Conservation (phyloP, 2,329 filamentous ascomycete genomes). For the Botrytis galanthina region DNA sequence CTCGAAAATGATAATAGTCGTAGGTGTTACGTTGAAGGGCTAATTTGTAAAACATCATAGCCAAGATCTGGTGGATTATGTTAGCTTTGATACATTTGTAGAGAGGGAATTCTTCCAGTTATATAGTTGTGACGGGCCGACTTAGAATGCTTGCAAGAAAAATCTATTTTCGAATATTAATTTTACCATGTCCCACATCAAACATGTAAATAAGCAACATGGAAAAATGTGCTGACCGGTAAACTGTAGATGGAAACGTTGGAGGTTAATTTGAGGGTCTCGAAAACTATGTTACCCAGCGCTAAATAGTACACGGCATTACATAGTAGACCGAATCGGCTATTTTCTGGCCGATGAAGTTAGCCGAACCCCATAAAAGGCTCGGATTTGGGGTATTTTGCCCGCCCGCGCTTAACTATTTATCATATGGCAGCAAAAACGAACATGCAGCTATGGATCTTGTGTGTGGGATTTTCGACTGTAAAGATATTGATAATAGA, state of each 20-base stretch:
- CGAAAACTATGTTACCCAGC: rapidly evolving
- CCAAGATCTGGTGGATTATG: not conserved
- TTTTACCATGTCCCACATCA: not conserved
- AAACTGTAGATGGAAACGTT: not conserved
- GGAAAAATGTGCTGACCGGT: not conserved
- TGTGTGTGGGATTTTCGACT: too few species aligned
- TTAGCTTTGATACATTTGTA: rapidly evolving
- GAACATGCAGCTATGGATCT: not conserved
- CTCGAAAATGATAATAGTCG: not conserved
- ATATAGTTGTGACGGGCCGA: not conserved
- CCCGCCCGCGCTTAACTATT: not conserved
- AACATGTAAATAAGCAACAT: not conserved
- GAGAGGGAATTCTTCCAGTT: not conserved
- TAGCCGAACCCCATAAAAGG: not conserved
- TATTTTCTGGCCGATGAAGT: not conserved
- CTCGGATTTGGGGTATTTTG: not conserved
- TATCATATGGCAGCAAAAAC: not conserved
- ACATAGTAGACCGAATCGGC: not conserved
- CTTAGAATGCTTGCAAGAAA: not conserved
- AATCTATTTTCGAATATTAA: too few species aligned
- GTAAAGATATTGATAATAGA: not conserved
- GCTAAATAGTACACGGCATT: not conserved
- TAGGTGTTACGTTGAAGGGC: not conserved
- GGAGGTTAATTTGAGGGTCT: not conserved
- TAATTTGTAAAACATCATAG: not conserved